Conservation (phyloP, 1,139 yeast species). For the Suhomyces bribrorum region DNA sequence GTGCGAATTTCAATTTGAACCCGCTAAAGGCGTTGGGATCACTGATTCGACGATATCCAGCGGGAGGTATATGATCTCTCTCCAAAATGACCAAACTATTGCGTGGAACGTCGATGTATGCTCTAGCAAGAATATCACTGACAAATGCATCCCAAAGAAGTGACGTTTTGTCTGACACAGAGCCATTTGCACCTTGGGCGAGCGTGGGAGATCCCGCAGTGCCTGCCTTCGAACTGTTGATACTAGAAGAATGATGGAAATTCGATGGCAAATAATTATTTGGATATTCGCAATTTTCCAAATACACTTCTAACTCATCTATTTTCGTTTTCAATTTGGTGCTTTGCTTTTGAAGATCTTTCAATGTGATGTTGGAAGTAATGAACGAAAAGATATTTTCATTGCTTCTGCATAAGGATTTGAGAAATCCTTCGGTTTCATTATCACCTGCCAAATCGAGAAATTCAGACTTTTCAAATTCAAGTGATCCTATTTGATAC, state of each 20-base stretch:
- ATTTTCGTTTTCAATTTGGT: constrained; percentile 39
- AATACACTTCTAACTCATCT: constrained; percentile 32
- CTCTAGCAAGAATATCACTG: constrained; percentile 31
- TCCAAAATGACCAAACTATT: constrained; percentile 34
- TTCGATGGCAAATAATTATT: constrained; percentile 23
- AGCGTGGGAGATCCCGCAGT: constrained; percentile 6
- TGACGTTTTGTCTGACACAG: constrained; percentile 7
- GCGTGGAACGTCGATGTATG: constrained; percentile 36
- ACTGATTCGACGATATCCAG: constrained; percentile 16
- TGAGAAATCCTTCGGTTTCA: constrained; percentile 54
- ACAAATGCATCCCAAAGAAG: constrained; percentile 20
- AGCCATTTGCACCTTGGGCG: constrained; percentile 1
- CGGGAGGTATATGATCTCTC: constrained; percentile 17
- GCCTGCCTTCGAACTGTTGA: constrained; percentile 7
- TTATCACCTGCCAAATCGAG: constrained; percentile 48
- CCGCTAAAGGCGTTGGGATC: constrained; percentile 31
- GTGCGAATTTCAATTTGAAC: constrained; percentile 37
- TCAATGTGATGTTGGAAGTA: constrained; percentile 46
- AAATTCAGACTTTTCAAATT: constrained; percentile 53
- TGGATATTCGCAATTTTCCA: constrained; percentile 46
- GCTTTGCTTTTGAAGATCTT: constrained; percentile 51
- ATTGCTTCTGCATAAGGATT: constrained; percentile 46
- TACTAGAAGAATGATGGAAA: constrained; percentile 9
- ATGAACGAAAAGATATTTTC: constrained; percentile 50
- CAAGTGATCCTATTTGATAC: constrained; percentile 57